These are phyloP conservation scores for Triglochin maritima DNA, from an alignment of 106 monocot genomes.

Conservation along the genomic window DNA sequence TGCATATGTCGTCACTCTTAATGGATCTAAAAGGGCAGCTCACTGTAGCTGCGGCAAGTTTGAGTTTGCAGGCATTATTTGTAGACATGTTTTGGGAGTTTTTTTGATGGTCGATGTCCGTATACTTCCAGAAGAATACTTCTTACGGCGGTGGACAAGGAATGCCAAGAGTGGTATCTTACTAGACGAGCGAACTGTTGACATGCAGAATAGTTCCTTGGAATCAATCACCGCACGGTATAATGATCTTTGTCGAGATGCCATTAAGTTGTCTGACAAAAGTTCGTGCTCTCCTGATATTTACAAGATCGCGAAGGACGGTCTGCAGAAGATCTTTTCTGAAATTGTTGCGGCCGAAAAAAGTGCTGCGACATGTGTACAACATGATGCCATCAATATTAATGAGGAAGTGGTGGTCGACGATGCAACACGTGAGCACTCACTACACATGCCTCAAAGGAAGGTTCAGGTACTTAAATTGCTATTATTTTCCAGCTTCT, in stretches of 20 bases:
- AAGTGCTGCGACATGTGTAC: slow-evolving; percentile 28
- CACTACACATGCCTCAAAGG: slow-evolving; percentile 55
- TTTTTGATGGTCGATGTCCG: slow-evolving; percentile 71
- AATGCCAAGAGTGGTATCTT: slow-evolving; percentile 48
- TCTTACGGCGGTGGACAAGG: slow-evolving; percentile 74
- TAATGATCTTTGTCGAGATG: slow-evolving; percentile 68
- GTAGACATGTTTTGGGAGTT: slow-evolving; percentile 76
- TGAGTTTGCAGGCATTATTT: slow-evolving; percentile 83
- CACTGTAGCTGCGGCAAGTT: slow-evolving; percentile 77
- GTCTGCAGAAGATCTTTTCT: slow-evolving; percentile 50
- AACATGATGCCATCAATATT: slow-evolving; percentile 82
- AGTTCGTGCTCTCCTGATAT: slow-evolving; percentile 46
- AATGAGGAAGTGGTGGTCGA: slow-evolving; percentile 84
- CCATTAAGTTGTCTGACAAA: slow-evolving; percentile 70
- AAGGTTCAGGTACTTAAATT: slow-evolving; percentile 32
- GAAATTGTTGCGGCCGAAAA: slow-evolving; percentile 61
- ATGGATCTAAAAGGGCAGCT: slow-evolving; percentile 43
- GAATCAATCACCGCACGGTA: slow-evolving; percentile 50
- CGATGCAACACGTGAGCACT: slow-evolving; percentile 43
- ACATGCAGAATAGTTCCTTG: slow-evolving; percentile 15
- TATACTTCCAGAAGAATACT: slow-evolving; percentile 61
- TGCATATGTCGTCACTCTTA: slow-evolving; percentile 53
- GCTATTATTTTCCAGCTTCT: neutral
- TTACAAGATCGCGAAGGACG: slow-evolving; percentile 64
- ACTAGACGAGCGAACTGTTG: slow-evolving; percentile 20